Base-by-base conservation (phyloP, 2,329 filamentous ascomycete species). In the Aciculosporium take region DNA sequence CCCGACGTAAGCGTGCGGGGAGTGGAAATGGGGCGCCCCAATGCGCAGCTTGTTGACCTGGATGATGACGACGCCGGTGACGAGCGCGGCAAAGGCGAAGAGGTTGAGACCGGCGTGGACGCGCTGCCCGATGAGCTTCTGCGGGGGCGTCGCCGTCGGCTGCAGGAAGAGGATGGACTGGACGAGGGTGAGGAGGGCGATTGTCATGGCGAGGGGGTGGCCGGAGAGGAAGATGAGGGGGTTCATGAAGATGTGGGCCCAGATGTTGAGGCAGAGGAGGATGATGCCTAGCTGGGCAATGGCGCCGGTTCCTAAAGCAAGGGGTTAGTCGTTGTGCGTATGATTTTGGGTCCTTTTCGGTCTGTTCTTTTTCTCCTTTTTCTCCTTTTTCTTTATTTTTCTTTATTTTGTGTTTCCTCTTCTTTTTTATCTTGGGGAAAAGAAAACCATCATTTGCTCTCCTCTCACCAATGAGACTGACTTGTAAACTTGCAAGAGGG, bases 121-220 rank as follows among this genome's bases (percentile, higher is more conserved):
- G 44, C 64, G 63, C 47, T 73, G 69, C 28, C 74, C 76, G 29
- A 63, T 53, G 29, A 62, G 59, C 63, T 95, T 95, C 63, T 94
- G 84, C 13, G 68, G 60, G 2, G 79, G 66, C 0, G 84, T 84
- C 52, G 83, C 74, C 0, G 89, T 45, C 2, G 89, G 91, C 60
- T 98, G 91, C 28, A 96, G 73, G 50, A 91, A 66, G 40, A 96
- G 76, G 49, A 88, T 76, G 42, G 81, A 81, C 67, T 95, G 81
- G 15, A 83, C 72, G 52, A 91, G 69, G 44, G 85, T 69, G 47
- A 94, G 69, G 44, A 94, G 60, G 37, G 78, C 87, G 43, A 81
- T 49, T 9, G 66, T 69, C 62, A 74, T 69, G 44, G 79, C 67
- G 56, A 95, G 78, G 7, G 89, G 89, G 60, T 96, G 89, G 7